Base-by-base conservation (phyloP, 352 stramenopile species). In the Phytophthora ramorum region DNA sequence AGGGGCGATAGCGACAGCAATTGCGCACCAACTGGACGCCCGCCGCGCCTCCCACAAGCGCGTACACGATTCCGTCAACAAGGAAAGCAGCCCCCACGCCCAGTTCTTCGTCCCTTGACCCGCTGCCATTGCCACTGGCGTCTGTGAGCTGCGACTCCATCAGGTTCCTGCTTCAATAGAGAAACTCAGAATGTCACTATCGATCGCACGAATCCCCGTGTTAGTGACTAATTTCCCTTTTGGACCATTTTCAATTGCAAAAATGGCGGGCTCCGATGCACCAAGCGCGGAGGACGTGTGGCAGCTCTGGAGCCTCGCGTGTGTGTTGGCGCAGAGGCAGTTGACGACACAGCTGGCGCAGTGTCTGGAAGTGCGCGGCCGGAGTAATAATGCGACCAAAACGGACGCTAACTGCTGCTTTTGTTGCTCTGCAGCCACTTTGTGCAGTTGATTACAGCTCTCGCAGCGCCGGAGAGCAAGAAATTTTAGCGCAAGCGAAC, bases 11-110 rank as follows among this genome's bases (percentile, higher is more conserved):
- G 24, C 86, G 83, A 30, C 77, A 87, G 73, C 87, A 95, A 45
- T 95, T 96, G 44, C 89, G 89, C 40, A 84, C 74, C n/a, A 96
- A 64, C 62, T 96, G 89, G 34, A 89, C 73, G 19, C 82, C 72
- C 9, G 83, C 69, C 3, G 73, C 75, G 14, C 72, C 72, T n/a
- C 73, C 83, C 22, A 95, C 79, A 6, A 92, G 46, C 38, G 82
- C 82, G 35, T 95, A 95, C 12, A 81, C 75, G 30, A 89, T 87
- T 3, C 74, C 72, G 48, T 91, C 87, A 9, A 86, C 73, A 12
- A 92, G 73, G 64, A 95, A 95, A 12, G 87, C 78, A 3, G 75
- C 69, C 3, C 74, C 75, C 10, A 94, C 84, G 35, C 82, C 81
- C 50, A 76, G 37, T 44, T 83, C 63, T 50, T 82, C 76, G 22